Base-by-base conservation (phyloP, 1,284 basidiomycete genomes). In the Limonomyces culmigenus region DNA sequence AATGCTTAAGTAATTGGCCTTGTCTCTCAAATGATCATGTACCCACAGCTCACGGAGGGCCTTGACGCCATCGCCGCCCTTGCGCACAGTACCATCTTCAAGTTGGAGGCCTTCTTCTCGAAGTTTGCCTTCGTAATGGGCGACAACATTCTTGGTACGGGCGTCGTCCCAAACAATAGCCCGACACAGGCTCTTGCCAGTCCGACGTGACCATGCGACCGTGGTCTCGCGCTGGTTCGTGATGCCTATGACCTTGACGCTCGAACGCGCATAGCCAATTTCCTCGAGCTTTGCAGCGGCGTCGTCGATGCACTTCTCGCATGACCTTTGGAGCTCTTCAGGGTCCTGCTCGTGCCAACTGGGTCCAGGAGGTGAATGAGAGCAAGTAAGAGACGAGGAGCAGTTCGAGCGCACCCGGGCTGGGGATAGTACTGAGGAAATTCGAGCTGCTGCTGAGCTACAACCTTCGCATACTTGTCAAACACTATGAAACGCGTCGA, bases 141-240 rank as follows among this genome's bases (percentile, higher is more conserved):
- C 72, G 25, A 97, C 89, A 12, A 73, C 72, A 44, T 75, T 70
- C 45, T 85, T 85, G 37, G 88, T 97, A 33, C 95, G 74, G 6
- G 80, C 78, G 54, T 98, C 95, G 39, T 87, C 83, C 95, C 93
- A 98, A 19, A 96, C 93, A 45, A 98, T 91, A 33, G 91, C 87
- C 42, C 70, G 74, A 55, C 84, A 87, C 11, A 95, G 59, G 0
- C 88, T 79, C 54, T 84, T 80, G 35, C 93, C 92, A 2, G 89
- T 93, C 49, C 66, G 69, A 43, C 79, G 72, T 52, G 86, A 86
- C 95, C 95, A 98, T 10, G 80, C 86, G 14, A 97, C 77, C 1
- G 92, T 80, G 3, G 95, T 98, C 56, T 98, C 93, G 40, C 95
- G 77, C 61, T 98, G 93, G 54, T 96, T 98, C 34, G 93, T 97